Evolutionary conservation across 2,329 filamentous ascomycete species (phyloP).

Genomic region (Torrubiella hemipterigena): DNA sequence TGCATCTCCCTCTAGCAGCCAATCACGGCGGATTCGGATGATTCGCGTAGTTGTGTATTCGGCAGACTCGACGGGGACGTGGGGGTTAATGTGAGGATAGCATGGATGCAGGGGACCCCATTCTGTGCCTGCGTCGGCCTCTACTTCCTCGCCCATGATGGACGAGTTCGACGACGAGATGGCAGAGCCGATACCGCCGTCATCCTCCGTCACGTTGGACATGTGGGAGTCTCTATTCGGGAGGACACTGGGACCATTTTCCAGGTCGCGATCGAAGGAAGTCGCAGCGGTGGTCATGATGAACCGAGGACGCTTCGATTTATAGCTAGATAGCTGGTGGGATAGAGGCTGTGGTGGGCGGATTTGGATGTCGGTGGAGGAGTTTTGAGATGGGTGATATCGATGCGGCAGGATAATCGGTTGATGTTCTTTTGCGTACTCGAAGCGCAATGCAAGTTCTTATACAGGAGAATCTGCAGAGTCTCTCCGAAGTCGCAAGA

Average conservation of each 20-base stretch:
- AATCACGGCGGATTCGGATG: conserved; percentile 84
- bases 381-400: too few species aligned
- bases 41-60: conserved; percentile 73
- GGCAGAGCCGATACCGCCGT: conserved; percentile 41
- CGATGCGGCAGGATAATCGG: too few species aligned
- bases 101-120: conserved; percentile 95
- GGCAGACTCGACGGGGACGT: conserved; percentile 66
- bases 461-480: too few species aligned
- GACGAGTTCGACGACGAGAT: conserved; percentile 46
- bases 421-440: too few species aligned
- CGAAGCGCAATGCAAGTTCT: too few species aligned
- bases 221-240: conserved; percentile 28
- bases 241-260: conserved; percentile 37
- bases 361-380: too few species aligned
- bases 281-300: conserved; percentile 15
- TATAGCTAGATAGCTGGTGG: too few species aligned
- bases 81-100: conserved; percentile 84
- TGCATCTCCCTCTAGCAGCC: conserved; percentile 78
- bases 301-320: too few species aligned
- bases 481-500: too few species aligned
- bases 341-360: too few species aligned
- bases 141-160: conserved; percentile 52
- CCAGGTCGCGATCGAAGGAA: conserved; percentile 39
- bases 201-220: conserved; percentile 36
- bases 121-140: conserved; percentile 58